Evolutionary conservation across 2,329 filamentous ascomycete genomes (phyloP).

Genomic region (Fusarium armeniacum): DNA sequence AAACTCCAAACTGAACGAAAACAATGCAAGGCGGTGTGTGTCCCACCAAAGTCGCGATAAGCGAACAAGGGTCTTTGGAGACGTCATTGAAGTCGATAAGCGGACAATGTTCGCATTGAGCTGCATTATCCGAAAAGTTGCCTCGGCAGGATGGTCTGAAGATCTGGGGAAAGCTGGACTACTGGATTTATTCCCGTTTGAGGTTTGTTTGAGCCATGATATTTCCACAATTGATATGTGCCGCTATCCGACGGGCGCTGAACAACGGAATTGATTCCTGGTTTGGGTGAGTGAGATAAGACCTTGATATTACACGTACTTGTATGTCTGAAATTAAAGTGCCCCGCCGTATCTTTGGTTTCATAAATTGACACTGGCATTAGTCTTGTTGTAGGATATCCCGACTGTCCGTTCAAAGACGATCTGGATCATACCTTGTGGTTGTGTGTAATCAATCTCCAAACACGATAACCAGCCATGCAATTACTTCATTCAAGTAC

Average conservation of each 20-base stretch:
- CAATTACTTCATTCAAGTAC: neutral
- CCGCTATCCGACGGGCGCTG: neutral
- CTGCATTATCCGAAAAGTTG: neutral
- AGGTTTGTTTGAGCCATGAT: neutral
- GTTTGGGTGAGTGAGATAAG: neutral
- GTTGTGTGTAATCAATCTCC: neutral
- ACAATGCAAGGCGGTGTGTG: slow-evolving; percentile 18
- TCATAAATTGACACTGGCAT: neutral
- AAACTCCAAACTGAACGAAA: neutral
- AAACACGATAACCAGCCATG: neutral
- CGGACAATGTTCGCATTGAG: neutral
- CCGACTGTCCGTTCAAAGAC: too few species aligned
- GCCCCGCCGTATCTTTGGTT: neutral
- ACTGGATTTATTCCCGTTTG: neutral
- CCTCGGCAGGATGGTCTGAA: slow-evolving; percentile 1
- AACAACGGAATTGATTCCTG: neutral
- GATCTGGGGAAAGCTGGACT: neutral
- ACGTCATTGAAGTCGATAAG: slow-evolving; percentile 4
- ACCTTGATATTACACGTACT: too few species aligned
- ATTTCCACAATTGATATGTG: slow-evolving; percentile 5
- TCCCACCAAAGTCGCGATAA: slow-evolving; percentile 8
- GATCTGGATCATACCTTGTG: neutral
- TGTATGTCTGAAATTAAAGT: neutral
- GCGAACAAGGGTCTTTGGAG: neutral
- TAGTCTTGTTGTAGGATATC: neutral